A percentile compares a stretch with the other conserved stretches of the same genome.
These are phyloP conservation scores for Ceriops decandra DNA, from an alignment of 345 rosid species.

Conservation along the genomic window DNA sequence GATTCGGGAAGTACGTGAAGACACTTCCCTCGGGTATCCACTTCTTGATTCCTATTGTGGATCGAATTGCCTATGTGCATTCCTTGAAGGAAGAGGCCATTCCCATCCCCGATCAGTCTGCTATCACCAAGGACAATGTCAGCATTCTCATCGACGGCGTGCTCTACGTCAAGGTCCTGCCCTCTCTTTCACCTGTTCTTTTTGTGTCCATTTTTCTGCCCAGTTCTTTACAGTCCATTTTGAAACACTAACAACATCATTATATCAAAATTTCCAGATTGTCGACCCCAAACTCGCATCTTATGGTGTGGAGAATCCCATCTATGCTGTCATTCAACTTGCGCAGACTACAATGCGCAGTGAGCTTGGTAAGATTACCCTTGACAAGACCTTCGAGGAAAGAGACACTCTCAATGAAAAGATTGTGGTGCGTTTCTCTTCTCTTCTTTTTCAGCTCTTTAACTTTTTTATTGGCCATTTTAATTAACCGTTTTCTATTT, in stretches of 20 bases:
- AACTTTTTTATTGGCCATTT: too few species aligned
- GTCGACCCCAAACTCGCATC: constrained; percentile 86
- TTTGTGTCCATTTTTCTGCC: neutral
- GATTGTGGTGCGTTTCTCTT: constrained; percentile 71
- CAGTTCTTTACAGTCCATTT: neutral
- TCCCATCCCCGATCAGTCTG: constrained; percentile 82
- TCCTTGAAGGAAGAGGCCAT: constrained; percentile 96
- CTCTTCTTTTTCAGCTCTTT: neutral
- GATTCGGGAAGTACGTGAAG: constrained; percentile 77
- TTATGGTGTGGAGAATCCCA: constrained; percentile 92
- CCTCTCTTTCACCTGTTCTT: neutral
- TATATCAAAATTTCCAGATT: constrained; percentile 39
- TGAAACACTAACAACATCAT: too few species aligned
- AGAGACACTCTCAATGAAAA: constrained; percentile 84
- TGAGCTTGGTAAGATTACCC: constrained; percentile 92
- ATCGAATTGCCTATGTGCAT: constrained; percentile 90
- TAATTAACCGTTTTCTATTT: too few species aligned
- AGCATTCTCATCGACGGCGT: constrained; percentile 91
- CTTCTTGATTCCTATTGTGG: constrained; percentile 79
- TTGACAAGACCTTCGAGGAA: constrained; percentile 96
- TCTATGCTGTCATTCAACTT: constrained; percentile 81
- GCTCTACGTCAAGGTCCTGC: constrained; percentile 72
- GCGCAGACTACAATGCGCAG: constrained; percentile 99
- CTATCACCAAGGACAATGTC: constrained; percentile 93
- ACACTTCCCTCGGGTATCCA: constrained; percentile 82